Conservation (phyloP, 2,329 filamentous ascomycete genomes). For the Exophiala viscosa region DNA sequence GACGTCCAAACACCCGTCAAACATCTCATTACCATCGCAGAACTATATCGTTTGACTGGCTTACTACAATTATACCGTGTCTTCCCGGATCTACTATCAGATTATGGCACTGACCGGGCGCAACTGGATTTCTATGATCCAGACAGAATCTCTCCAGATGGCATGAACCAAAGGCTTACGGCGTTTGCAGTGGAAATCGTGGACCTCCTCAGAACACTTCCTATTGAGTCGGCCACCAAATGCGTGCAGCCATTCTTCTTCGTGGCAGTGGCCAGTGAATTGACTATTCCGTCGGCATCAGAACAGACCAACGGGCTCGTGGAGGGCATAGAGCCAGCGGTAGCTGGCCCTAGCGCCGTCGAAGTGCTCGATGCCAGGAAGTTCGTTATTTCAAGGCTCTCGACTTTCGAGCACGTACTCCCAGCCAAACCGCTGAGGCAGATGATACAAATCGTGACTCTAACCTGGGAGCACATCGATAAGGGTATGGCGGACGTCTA, state of each 20-base stretch:
- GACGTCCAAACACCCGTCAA: constrained; percentile 52
- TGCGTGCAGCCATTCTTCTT: constrained; percentile 54
- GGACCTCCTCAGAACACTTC: constrained; percentile 47
- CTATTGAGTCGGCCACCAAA: constrained; percentile 51
- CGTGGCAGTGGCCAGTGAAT: constrained; percentile 49
- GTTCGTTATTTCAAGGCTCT: constrained; percentile 49
- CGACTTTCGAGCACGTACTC: constrained; percentile 42
- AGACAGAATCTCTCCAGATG: background rate
- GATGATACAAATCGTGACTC: constrained; percentile 49
- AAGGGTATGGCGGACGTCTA: constrained; percentile 44
- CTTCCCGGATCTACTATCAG: constrained; percentile 42
- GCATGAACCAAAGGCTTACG: constrained; percentile 42
- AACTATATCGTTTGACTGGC: constrained; percentile 52
- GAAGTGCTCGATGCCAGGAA: constrained; percentile 47
- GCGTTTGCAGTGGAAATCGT: constrained; percentile 51
- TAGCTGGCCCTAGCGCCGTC: constrained; percentile 32
- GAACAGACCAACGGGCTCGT: background rate
- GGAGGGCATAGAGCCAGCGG: background rate
- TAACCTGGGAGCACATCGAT: constrained; percentile 53
- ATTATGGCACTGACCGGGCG: background rate
- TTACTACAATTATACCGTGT: constrained; percentile 54
- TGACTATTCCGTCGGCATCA: constrained; percentile 42
- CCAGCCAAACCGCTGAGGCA: constrained; percentile 52
- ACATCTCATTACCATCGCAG: constrained; percentile 52
- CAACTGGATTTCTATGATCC: background rate